Conservation (phyloP, 225 moss, liverwort and hornwort species). For the Polytrichum formosum region DNA sequence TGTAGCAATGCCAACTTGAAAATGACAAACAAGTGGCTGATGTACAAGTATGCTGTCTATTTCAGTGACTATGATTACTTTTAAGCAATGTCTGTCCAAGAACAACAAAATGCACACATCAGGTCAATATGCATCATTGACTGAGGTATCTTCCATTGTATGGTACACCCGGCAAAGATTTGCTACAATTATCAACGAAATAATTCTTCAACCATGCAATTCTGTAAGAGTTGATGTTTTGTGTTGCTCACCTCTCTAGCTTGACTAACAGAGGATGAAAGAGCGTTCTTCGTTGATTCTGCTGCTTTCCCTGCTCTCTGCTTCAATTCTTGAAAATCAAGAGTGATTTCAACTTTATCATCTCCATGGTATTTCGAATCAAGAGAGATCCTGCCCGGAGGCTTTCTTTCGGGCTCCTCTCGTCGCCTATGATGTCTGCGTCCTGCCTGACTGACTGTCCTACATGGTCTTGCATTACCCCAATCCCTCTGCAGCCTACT, state of each 20-base stretch:
- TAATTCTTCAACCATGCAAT: too few relatives aligned
- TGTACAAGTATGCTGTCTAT: too few relatives aligned
- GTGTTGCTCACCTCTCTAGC: conserved; percentile 31
- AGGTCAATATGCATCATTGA: too few relatives aligned
- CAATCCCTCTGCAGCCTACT: neutral
- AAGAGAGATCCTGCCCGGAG: neutral
- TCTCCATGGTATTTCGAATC: conserved; percentile 30
- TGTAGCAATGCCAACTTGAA: too few relatives aligned
- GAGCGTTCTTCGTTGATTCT: conserved; percentile 31
- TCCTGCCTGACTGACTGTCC: conserved; percentile 32
- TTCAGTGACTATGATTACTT: too few relatives aligned
- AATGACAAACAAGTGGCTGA: too few relatives aligned
- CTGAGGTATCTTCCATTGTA: too few relatives aligned
- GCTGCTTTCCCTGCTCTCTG: conserved; percentile 54
- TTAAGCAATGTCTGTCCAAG: too few relatives aligned
- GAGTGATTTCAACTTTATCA: conserved; percentile 70
- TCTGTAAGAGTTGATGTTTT: neutral
- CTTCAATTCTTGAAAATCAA: conserved; percentile 74
- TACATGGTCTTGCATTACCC: neutral
- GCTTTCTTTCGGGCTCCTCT: conserved; percentile 17
- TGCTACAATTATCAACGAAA: too few relatives aligned
- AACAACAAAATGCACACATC: too few relatives aligned
- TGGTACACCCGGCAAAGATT: too few relatives aligned
- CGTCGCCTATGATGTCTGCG: conserved; percentile 57
- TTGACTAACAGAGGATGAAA: conserved; percentile 34